Conservation (phyloP, 306 rosid genomes). For the Fragaria vesca region DNA sequence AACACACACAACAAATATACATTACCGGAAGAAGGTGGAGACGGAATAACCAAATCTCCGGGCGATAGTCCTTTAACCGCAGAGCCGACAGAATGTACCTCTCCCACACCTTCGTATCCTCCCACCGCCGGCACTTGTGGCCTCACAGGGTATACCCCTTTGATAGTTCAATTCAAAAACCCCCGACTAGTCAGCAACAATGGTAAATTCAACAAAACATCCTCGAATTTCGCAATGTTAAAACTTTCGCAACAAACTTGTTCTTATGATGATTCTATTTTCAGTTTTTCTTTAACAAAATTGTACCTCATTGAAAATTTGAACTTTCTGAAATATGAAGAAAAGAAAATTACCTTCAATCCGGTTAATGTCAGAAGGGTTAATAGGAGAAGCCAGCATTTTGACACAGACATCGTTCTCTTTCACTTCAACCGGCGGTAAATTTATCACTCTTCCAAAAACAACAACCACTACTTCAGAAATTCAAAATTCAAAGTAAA, state of each 20-base stretch:
- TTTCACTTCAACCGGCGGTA: constrained; percentile 64
- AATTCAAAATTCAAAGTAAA: not conserved
- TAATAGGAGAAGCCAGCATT: constrained; percentile 89
- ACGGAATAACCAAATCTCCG: constrained; percentile 92
- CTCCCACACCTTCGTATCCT: constrained; percentile 93
- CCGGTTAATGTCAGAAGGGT: constrained; percentile 84
- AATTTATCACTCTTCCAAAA: constrained; percentile 41
- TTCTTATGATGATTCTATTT: not conserved
- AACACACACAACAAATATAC: constrained; percentile 27
- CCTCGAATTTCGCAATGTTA: not conserved
- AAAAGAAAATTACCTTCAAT: constrained; percentile 53
- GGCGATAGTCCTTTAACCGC: constrained; percentile 54
- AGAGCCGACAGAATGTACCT: constrained; percentile 68
- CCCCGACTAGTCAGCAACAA: constrained; percentile 13
- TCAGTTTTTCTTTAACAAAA: not conserved
- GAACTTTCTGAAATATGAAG: not conserved
- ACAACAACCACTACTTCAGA: not conserved
- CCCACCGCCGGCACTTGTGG: constrained; percentile 88
- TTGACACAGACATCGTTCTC: constrained; percentile 82
- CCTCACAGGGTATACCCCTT: constrained; percentile 86
- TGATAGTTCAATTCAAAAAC: constrained; percentile 5
- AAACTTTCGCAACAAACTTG: too few species aligned
- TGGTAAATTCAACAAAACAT: not conserved
- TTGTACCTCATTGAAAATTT: not conserved
- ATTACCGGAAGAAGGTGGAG: constrained; percentile 83